phyloP scores from a whole-genome alignment of 1,284 basidiomycete species.

The Malassezia equina region DNA sequence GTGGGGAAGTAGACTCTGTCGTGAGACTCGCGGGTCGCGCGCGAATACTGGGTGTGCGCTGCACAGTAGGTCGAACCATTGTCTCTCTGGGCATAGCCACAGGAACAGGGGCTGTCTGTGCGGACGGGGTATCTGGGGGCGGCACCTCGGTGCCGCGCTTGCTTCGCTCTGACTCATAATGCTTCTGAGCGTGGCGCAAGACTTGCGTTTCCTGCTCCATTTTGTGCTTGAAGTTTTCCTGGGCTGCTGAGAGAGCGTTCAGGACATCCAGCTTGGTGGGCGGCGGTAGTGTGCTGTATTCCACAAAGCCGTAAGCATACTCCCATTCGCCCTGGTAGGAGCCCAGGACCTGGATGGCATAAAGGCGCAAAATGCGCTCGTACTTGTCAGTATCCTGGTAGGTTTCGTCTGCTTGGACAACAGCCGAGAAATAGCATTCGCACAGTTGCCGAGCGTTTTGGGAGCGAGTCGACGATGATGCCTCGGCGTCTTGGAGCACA shows the following conservation, averaged over 20 bases:
- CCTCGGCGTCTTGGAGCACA: constrained; percentile 5
- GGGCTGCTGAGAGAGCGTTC: constrained; percentile 23
- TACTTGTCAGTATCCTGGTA: constrained; percentile 15
- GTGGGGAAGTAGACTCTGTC: background rate
- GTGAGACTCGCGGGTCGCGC: background rate
- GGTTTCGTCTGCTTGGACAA: constrained; percentile 18
- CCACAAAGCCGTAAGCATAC: constrained; percentile 30
- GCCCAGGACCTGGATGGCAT: constrained; percentile 30
- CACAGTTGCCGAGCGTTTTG: constrained; percentile 21
- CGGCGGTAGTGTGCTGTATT: constrained; percentile 23
- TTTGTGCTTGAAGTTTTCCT: constrained; percentile 14
- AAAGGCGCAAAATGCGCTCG: constrained; percentile 27
- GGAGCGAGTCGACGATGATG: background rate
- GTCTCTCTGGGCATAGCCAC: background rate
- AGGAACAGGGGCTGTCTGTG: background rate
- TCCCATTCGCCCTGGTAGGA: constrained; percentile 31
- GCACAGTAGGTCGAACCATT: background rate
- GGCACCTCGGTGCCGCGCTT: background rate
- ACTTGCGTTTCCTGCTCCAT: constrained; percentile 21
- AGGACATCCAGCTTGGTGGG: constrained; percentile 11
- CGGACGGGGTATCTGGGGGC: constrained; percentile 20
- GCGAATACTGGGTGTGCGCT: constrained; percentile 5
- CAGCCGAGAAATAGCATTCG: constrained; percentile 32
- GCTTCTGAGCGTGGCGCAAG: constrained; percentile 15
- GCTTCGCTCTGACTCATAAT: constrained; percentile 13